phyloP scores from a whole-genome alignment of 371 early-diverging fungal genomes.

The Mortierella sp. region DNA sequence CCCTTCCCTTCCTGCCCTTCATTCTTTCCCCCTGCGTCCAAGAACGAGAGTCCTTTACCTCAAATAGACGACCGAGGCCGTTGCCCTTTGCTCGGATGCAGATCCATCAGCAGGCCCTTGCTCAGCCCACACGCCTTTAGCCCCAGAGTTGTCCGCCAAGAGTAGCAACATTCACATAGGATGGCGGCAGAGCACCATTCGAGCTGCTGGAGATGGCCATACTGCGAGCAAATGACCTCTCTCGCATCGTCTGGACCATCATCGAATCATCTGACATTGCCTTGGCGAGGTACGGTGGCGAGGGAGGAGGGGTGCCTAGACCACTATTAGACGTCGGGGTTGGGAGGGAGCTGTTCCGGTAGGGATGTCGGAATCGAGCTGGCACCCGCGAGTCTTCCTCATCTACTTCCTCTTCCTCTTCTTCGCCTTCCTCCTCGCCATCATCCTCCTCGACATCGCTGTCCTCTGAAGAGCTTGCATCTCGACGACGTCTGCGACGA shows the following conservation, averaged over 20 bases:
- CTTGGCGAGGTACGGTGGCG: conserved; percentile 15
- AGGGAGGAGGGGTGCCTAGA: conserved; percentile 33
- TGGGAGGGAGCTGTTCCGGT: background rate
- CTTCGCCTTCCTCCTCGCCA: conserved; percentile 11
- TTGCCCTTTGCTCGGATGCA: conserved; percentile 8
- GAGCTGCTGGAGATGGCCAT: background rate
- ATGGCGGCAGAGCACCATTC: background rate
- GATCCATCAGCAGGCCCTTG: conserved; percentile 11
- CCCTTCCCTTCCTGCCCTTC: background rate
- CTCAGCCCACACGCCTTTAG: conserved; percentile 2
- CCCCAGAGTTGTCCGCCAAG: background rate
- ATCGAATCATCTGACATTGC: conserved; percentile 11
- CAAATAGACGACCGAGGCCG: conserved; percentile 1
- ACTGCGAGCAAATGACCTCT: background rate
- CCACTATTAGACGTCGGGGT: background rate
- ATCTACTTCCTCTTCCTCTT: background rate
- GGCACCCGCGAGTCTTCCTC: conserved; percentile 14
- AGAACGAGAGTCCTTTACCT: background rate
- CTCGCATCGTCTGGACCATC: conserved; percentile 8
- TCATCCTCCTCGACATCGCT: conserved; percentile 16
- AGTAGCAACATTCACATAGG: background rate
- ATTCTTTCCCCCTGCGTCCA: background rate
- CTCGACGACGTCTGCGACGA: background rate
- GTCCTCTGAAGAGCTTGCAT: conserved; percentile 20
- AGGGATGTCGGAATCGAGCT: conserved; percentile 18